Evolutionary conservation across 73 alveolate genomes (phyloP).

Genomic region (Tetrahymena malaccensis): DNA sequence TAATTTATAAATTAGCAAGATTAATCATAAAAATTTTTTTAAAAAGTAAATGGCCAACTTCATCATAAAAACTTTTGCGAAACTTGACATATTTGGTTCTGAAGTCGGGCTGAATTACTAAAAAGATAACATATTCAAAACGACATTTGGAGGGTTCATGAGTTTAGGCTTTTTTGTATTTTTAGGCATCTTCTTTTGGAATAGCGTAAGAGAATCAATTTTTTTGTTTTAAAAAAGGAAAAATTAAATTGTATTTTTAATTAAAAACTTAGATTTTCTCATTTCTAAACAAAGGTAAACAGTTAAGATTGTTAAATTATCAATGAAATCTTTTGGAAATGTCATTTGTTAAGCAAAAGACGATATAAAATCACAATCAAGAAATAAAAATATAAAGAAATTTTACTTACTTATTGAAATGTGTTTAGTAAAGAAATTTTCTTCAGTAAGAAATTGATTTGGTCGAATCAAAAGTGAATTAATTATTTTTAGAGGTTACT

Average conservation of each 20-base stretch:
- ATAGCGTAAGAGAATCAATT: neutral
- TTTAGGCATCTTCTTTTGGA: neutral
- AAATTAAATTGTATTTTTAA: neutral
- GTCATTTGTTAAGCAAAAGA: no score
- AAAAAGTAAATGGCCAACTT: neutral
- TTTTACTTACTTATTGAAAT: no score
- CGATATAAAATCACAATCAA: no score
- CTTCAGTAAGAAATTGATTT: no score
- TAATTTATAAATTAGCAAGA: no score
- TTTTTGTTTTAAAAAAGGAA: neutral
- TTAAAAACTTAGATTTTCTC: neutral
- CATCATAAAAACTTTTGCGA: neutral
- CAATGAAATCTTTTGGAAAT: no score
- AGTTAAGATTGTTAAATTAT: no score
- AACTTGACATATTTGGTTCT: neutral
- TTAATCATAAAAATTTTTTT: no score
- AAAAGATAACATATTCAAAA: neutral
- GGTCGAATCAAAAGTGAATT: neutral
- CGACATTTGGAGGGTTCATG: neutral
- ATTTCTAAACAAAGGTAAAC: neutral
- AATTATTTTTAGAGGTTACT: neutral
- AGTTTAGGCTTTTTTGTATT: neutral
- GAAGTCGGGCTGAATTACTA: neutral
- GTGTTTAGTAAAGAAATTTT: no score
- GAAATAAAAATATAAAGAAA: no score